Percentiles rank a stretch among this genome's conserved stretches.
These are phyloP conservation scores for Clavispora vitiphila DNA, from an alignment of 805 yeast species.

Conservation along the genomic window DNA sequence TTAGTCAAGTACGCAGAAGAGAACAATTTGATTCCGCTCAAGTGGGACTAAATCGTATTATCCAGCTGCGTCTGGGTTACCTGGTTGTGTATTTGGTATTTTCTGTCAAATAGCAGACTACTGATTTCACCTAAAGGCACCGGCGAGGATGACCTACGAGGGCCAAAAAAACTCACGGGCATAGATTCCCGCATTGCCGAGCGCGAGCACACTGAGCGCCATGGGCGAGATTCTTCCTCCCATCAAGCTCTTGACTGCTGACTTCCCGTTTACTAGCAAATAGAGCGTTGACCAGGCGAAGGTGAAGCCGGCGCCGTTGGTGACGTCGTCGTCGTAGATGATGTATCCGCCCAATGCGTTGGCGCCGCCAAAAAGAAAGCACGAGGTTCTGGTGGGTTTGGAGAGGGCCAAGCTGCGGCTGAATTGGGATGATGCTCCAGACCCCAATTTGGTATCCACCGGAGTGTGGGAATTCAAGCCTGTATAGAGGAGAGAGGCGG, in stretches of 20 bases:
- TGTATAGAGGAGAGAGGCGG: conserved; percentile 10
- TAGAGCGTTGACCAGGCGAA: conserved; percentile 80
- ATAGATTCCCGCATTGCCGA: conserved; percentile 58
- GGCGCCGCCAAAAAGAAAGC: conserved; percentile 57
- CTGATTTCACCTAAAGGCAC: too few relatives aligned
- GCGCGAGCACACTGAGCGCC: conserved; percentile 51
- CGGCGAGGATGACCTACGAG: too few relatives aligned
- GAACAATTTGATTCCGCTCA: conserved; percentile 59
- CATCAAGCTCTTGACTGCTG: conserved; percentile 47
- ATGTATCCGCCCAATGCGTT: conserved; percentile 67
- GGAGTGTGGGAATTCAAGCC: conserved; percentile 11
- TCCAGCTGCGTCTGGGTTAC: too few relatives aligned
- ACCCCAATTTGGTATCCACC: conserved; percentile 10
- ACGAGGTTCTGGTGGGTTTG: conserved; percentile 36
- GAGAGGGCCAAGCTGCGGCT: conserved; percentile 15
- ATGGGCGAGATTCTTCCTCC: conserved; percentile 62
- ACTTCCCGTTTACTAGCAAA: conserved; percentile 62
- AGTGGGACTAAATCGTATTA: conserved; percentile 60
- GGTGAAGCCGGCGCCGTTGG: conserved; percentile 75
- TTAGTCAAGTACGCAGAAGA: conserved; percentile 51
- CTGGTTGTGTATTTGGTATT: not conserved
- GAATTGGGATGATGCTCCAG: conserved; percentile 19
- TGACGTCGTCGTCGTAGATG: conserved; percentile 68
- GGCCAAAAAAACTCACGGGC: conserved; percentile 65
- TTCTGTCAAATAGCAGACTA: not conserved